These are phyloP conservation scores for Quercus parvula DNA, from an alignment of 306 rosid species.

Conservation along the genomic window DNA sequence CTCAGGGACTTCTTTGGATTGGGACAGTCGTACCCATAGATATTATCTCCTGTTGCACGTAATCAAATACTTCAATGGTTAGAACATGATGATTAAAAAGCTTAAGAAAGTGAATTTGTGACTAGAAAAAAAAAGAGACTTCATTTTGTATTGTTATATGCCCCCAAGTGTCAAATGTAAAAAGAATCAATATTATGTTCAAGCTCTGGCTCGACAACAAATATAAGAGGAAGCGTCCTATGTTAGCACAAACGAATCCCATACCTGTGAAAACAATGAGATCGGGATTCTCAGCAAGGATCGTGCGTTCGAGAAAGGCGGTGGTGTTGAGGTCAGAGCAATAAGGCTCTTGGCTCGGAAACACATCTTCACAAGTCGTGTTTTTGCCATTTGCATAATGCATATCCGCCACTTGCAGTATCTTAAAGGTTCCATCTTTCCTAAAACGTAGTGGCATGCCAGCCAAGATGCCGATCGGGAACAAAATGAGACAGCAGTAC, in stretches of 20 bases:
- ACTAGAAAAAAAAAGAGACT: background rate
- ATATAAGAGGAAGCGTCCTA: no score
- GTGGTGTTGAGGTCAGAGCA: constrained; percentile 92
- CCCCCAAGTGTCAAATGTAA: background rate
- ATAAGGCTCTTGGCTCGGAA: constrained; percentile 41
- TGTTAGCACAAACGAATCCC: no score
- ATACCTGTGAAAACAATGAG: constrained; percentile 90
- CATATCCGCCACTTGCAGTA: constrained; percentile 96
- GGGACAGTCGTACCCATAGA: constrained; percentile 41
- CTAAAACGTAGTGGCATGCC: constrained; percentile 50
- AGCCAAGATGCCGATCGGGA: constrained; percentile 29
- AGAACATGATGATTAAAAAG: background rate
- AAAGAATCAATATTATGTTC: background rate
- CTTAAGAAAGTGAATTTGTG: background rate
- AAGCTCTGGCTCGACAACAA: no score
- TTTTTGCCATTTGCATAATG: constrained; percentile 70
- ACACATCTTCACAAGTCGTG: constrained; percentile 64
- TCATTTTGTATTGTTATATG: background rate
- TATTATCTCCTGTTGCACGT: constrained; percentile 71
- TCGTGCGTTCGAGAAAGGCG: constrained; percentile 61
- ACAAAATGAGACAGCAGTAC: constrained; percentile 9
- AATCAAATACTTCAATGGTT: background rate
- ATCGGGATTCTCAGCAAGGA: constrained; percentile 87
- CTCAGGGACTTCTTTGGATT: constrained; percentile 63
- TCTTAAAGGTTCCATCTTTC: constrained; percentile 69